Percentiles rank a stretch among this genome's conserved stretches.
These are phyloP conservation scores for Draba incana DNA, from an alignment of 345 rosid genomes.

Conservation along the genomic window DNA sequence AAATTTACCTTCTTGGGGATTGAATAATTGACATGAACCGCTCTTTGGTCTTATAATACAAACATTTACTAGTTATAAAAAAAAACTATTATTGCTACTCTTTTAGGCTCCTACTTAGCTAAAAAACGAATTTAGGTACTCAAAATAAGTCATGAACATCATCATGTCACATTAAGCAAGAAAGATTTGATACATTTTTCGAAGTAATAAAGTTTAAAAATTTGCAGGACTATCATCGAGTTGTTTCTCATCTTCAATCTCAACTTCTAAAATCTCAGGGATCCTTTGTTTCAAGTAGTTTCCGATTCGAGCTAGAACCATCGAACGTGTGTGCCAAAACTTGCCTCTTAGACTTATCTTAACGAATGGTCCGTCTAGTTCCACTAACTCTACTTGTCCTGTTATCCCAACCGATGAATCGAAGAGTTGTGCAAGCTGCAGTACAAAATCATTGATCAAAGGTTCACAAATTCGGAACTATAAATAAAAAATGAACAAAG, in stretches of 20 bases:
- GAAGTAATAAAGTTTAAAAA: slow-evolving; percentile 43
- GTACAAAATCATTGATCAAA: background rate
- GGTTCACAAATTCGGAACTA: background rate
- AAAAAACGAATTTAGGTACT: too few relatives aligned
- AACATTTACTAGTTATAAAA: too few relatives aligned
- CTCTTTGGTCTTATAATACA: background rate
- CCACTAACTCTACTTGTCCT: slow-evolving; percentile 81
- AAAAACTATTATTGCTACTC: too few relatives aligned
- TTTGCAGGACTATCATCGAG: slow-evolving; percentile 91
- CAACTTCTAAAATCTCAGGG: slow-evolving; percentile 95
- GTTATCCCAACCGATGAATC: slow-evolving; percentile 80
- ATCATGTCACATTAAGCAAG: slow-evolving; percentile 3
- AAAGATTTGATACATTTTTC: slow-evolving; percentile 16
- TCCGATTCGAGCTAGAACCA: slow-evolving; percentile 76
- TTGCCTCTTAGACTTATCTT: slow-evolving; percentile 81
- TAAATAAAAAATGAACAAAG: background rate
- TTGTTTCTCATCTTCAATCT: slow-evolving; percentile 86
- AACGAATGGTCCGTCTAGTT: slow-evolving; percentile 92
- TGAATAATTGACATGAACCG: slow-evolving; percentile 4
- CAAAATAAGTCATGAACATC: background rate
- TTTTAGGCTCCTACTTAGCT: too few relatives aligned
- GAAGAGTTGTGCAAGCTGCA: slow-evolving; percentile 80
- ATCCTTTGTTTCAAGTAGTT: slow-evolving; percentile 92
- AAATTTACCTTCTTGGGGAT: background rate
- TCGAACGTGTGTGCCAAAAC: slow-evolving; percentile 89